Evolutionary conservation across 2,329 filamentous ascomycete species (phyloP), one percentile per base, ranked within the genome.

Genomic region (Seiridium unicorne): DNA sequence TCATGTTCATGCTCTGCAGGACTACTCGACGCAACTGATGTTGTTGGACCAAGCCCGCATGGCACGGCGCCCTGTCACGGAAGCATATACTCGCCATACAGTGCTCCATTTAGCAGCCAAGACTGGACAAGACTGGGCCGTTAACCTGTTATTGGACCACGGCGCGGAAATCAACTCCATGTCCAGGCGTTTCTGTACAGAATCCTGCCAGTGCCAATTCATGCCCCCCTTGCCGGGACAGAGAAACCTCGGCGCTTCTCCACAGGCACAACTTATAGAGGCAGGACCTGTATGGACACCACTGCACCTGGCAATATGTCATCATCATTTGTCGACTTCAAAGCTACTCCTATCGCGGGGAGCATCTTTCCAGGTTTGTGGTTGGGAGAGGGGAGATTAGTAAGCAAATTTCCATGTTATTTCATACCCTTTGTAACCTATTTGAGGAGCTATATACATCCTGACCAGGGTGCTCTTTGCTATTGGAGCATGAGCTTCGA

Each of bases 51-150:
- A 26, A 26, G 18, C 18, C 18, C 18, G 18, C 18, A 26, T 26
- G 18, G 18, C 18, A 26, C 18, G 18, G 18, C 18, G 18, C 18
- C 18, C 18, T 26, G 18, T 2, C 18, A 26, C 18, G 18, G 18
- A 26, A 26, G 18, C 18, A 26, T 26, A 26, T 26, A 51, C 9
- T 13, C 26, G n/a, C 9, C 68, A 65, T 65, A 63, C 62, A 13
- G 62, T 64, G n/a, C 58, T 70, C 1, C 66, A 70, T 34, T 59
- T 66, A 10, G 66, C 67, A 5, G 65, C 60, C 1, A 44, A 58
- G 11, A 44, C 48, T 56, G 66, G 68, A 6, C 53, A 66, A n/a
- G 59, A 66, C 13, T 36, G 66, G 4, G 60, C 68, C 1, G 51
- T 68, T n/a, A 46, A 59, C 3, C 51, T 69, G 18, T 56, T 70